Evolutionary conservation across 495 filamentous ascomycete genomes (phyloP), one percentile per base, ranked within the genome.

Genomic region (Penicillium angulare): DNA sequence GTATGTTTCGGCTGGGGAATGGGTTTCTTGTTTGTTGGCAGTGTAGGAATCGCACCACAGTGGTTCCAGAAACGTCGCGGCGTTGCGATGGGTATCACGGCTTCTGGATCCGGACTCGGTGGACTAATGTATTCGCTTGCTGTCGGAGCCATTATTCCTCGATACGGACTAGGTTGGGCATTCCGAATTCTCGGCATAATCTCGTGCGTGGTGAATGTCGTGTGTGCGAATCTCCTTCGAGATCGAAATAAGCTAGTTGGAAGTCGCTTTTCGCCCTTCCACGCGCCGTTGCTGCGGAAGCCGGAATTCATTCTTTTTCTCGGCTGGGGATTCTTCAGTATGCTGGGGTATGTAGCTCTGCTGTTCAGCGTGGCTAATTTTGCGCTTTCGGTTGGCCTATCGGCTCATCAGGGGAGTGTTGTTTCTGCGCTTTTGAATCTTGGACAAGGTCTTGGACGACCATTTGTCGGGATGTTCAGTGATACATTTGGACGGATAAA

Each of bases 301-400:
- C 71, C 73, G 3, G 76, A 87, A 55, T 88, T 87, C 48, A 61
- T 83, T 41, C 68, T 90, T 9, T 75, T 88, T 24, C 64, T 89
- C 5, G 73, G 71, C 17, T 93, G 85, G 82, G 84, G 84, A 16
- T 76, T 85, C 39, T 78, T 92, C 50, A 83, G 78, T 45, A 80
- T 90, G 73, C 73, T 93, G 10, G 86, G 85, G 13, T 93, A 93
- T 55, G 75, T 88, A 38, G 84, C 87, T 9, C 72, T 93, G 7
- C 66, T 92, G 20, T 92, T 89, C 70, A 89, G 86, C 32, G 70
- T 95, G 24, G 80, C 87, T 13, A 85, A 87, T 53, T 93, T 87
- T 63, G 83, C 85, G 4, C 67, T 76, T 29, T 76, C 78, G 1
- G 75, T 90, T 13, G 89, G 89, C 3, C 78, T 92, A 22, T 74